Evolutionary conservation across 169 alveolate species (phyloP).

Genomic region (Babesia ovis): DNA sequence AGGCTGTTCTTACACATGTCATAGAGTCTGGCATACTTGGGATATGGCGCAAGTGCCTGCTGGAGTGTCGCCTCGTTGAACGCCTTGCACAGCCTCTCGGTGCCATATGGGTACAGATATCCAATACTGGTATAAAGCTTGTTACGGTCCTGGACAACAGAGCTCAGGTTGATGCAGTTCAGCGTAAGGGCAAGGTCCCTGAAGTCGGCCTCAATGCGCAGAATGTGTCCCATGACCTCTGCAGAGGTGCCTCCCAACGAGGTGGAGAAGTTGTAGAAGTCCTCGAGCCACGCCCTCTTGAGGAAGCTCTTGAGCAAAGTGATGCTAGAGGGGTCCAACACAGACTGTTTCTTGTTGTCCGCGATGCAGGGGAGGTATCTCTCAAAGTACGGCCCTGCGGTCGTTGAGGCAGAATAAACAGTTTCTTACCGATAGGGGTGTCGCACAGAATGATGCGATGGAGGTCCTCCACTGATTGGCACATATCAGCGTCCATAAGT

Average conservation of each 20-base stretch:
- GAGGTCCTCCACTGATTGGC: constrained; percentile 93
- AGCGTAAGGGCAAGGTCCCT: constrained; percentile 81
- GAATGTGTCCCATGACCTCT: constrained; percentile 90
- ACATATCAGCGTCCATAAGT: constrained; percentile 90
- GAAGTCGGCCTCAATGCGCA: constrained; percentile 87
- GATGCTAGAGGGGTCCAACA: constrained; percentile 71
- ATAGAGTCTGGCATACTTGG: constrained; percentile 83
- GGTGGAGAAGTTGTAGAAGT: constrained; percentile 89
- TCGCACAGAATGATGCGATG: constrained; percentile 95
- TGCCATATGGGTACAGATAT: constrained; percentile 89
- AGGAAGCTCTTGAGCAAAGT: constrained; percentile 90
- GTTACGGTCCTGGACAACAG: constrained; percentile 81
- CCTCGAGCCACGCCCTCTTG: constrained; percentile 95
- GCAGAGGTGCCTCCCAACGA: constrained; percentile 87
- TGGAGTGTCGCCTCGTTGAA: constrained; percentile 88
- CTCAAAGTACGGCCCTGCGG: constrained; percentile 71
- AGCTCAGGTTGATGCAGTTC: constrained; percentile 70
- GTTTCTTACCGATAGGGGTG: constrained; percentile 93
- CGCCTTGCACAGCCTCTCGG: constrained; percentile 87
- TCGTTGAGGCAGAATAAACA: background rate
- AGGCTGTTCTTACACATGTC: constrained; percentile 84
- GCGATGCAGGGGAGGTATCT: constrained; percentile 64
- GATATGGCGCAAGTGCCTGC: constrained; percentile 87
- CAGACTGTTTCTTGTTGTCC: constrained; percentile 58
- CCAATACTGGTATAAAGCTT: constrained; percentile 87